Conservation (phyloP, 2,329 filamentous ascomycete genomes). For the Colletotrichum siamense region DNA sequence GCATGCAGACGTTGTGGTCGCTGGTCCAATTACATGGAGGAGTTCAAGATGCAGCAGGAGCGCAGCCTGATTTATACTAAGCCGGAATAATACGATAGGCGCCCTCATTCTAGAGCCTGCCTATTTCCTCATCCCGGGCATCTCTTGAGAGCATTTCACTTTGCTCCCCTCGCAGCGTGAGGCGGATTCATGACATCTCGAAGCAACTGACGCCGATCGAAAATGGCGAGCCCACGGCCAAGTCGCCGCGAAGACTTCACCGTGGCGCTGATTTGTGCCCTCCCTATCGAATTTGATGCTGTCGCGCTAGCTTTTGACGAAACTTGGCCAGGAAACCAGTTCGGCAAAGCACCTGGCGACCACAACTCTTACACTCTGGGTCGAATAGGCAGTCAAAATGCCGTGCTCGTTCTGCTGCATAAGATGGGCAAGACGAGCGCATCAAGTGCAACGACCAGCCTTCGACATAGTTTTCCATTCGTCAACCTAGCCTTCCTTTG, state of each 20-base stretch:
- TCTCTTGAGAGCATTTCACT: too few relatives aligned
- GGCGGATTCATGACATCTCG: too few relatives aligned
- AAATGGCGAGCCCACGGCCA: not conserved
- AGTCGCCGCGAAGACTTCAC: conserved; percentile 4
- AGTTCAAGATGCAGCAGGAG: not conserved
- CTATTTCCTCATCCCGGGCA: too few relatives aligned
- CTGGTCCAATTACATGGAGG: not conserved
- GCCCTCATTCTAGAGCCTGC: not conserved
- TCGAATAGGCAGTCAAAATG: conserved; percentile 25
- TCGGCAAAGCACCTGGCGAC: conserved; percentile 29
- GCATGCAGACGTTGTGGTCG: not conserved
- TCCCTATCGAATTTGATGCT: conserved; percentile 11
- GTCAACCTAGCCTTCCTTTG: conserved; percentile 40
- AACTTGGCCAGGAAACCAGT: conserved; percentile 27
- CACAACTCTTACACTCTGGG: conserved; percentile 33
- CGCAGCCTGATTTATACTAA: not conserved
- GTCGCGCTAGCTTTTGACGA: conserved; percentile 26
- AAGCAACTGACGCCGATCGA: not conserved
- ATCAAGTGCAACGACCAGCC: conserved; percentile 26
- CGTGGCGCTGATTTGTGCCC: conserved; percentile 10
- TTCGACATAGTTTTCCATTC: conserved; percentile 36
- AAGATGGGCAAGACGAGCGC: conserved; percentile 34
- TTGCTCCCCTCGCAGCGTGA: too few relatives aligned
- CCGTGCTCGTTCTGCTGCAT: conserved; percentile 33
- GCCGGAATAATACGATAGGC: not conserved